Conservation (phyloP, 129 eudicot species). For the Silybum marianum region DNA sequence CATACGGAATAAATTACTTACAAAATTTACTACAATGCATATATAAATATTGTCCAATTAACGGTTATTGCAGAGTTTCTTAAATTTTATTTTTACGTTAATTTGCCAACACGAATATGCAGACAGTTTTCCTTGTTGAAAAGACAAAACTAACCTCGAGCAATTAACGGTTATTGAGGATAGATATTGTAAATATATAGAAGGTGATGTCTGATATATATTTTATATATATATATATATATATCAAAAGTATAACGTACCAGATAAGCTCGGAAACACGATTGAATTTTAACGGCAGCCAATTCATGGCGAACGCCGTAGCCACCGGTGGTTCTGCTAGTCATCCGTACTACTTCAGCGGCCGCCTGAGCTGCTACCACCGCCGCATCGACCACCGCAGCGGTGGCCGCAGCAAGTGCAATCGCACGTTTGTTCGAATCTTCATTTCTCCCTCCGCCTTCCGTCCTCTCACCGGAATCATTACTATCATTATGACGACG, state of each 20-base stretch:
- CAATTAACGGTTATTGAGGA: not conserved
- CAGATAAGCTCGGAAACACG: conserved; percentile 79
- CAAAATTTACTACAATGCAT: too few species aligned
- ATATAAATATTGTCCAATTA: too few species aligned
- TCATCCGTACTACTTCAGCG: conserved; percentile 52
- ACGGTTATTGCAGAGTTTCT: too few species aligned
- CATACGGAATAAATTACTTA: too few species aligned
- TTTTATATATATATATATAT: not conserved
- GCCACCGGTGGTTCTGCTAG: conserved; percentile 26
- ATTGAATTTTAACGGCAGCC: conserved; percentile 81
- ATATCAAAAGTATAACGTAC: conserved; percentile 29
- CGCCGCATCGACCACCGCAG: conserved; percentile 73
- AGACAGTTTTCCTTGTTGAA: not conserved
- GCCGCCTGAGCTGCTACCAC: conserved; percentile 76
- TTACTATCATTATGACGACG: not conserved
- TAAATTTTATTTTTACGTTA: not conserved
- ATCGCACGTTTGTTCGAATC: conserved; percentile 57
- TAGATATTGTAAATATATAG: not conserved
- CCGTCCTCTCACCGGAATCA: not conserved
- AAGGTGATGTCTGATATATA: not conserved
- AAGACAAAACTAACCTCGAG: conserved; percentile 3
- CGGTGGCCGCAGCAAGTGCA: conserved; percentile 71
- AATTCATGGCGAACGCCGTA: conserved; percentile 34
- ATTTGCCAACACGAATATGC: not conserved
- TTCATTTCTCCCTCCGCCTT: conserved; percentile 1